Evolutionary conservation across 83 land plant genomes (phyloP).

Genomic region (Thuja plicata): DNA sequence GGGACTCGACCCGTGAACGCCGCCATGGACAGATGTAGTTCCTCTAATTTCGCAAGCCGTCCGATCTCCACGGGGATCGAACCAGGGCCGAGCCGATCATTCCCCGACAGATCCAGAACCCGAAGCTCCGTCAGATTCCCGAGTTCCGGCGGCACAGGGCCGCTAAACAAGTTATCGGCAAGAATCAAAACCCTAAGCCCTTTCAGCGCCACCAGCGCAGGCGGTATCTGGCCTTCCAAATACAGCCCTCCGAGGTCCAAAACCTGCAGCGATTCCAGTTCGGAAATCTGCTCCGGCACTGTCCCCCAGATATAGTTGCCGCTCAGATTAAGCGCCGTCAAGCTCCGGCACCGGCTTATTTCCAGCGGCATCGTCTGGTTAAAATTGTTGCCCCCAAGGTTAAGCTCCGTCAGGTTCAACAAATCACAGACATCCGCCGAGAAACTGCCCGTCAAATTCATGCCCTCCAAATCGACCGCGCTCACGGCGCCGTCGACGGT

Average conservation of each 20-base stretch:
- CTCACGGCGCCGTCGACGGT: slow-evolving; percentile 17
- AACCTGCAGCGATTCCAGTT: slow-evolving; percentile 28
- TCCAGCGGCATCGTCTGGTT: slow-evolving; percentile 58
- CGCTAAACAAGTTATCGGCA: slow-evolving; percentile 49
- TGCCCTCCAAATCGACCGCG: slow-evolving; percentile 36
- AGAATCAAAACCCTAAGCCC: slow-evolving; percentile 38
- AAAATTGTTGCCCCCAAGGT: slow-evolving; percentile 50
- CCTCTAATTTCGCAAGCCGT: slow-evolving; percentile 34
- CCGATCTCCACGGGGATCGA: slow-evolving; percentile 50
- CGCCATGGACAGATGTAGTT: slow-evolving; percentile 32
- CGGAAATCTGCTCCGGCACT: slow-evolving; percentile 51
- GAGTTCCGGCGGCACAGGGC: slow-evolving; percentile 26
- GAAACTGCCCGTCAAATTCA: slow-evolving; percentile 60
- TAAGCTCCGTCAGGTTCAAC: slow-evolving; percentile 32
- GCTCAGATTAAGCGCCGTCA: slow-evolving; percentile 42
- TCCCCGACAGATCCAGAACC: slow-evolving; percentile 47
- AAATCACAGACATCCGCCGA: slow-evolving; percentile 51
- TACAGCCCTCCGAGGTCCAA: slow-evolving; percentile 54
- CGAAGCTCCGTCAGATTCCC: slow-evolving; percentile 39
- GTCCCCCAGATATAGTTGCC: slow-evolving; percentile 60
- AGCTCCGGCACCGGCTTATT: slow-evolving; percentile 27
- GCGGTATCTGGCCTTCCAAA: slow-evolving; percentile 50
- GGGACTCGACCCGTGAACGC: slow-evolving; percentile 45
- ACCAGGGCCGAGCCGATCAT: slow-evolving; percentile 21
- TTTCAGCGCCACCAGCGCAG: slow-evolving; percentile 26